Base-by-base conservation (phyloP, 1,284 basidiomycete species). In the Cutaneotrichosporon sp. region DNA sequence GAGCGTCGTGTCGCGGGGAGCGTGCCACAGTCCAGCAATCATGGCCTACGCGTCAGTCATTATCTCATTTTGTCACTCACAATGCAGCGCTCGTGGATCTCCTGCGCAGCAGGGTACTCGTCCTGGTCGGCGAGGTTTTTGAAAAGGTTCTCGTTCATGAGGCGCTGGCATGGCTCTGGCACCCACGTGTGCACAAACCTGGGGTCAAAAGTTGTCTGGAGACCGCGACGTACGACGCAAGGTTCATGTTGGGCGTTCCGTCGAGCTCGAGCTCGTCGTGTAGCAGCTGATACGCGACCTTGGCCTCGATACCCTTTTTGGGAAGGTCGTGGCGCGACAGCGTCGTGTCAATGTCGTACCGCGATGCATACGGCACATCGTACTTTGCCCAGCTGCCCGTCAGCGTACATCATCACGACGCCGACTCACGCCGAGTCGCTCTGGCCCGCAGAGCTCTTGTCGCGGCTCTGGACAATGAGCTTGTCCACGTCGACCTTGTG, bases 51-150 rank as follows among this genome's bases (percentile, higher is more conserved):
- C 12, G 18, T 51, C 8, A 53, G 50, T 35, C 1, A 20, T 18
- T 49, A 22, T 30, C 26, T 5, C 14, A 10, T 1, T 20, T 1
- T 5, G 13, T 4, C 0, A 61, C 59, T 53, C 58, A 68, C 65
- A 64, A 71, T 71, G 77, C 85, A 90, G 57, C 87, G 83, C n/a
- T 84, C 84, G 68, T 90, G 88, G 47, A 91, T 80, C 30, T 82
- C 75, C 71, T 70, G 67, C 1, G 87, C 88, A 52, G 85, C 83
- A 15, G 90, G 90, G 72, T 96, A 96, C 73, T 94, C 90, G 67
- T 94, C 93, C 66, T 86, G 84, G 71, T 90, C 92, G 47, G 92
- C 90, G 48, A 93, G 76, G 70, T 92, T 93, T 75, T 93, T 92
- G 65, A 83, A 83, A 64, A 92, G 81, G 70, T 92, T 92, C 75